A percentile compares a stretch with the other conserved stretches of the same genome.
phyloP scores from a whole-genome alignment of 2,329 filamentous ascomycete species.

The Pyrenophora teres region DNA sequence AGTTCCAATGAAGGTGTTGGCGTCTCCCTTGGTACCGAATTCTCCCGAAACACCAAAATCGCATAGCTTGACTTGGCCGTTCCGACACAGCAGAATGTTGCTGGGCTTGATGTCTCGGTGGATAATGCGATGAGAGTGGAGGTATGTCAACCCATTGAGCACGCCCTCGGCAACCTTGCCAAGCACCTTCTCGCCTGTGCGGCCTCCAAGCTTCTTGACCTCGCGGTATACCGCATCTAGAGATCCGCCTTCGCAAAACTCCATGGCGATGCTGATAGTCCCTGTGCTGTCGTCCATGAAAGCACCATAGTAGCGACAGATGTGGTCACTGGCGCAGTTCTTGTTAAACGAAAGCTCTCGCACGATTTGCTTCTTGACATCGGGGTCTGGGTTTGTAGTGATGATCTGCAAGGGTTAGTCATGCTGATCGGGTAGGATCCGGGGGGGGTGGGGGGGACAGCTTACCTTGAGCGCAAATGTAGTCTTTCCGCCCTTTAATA shows the following conservation, averaged over 20 bases:
- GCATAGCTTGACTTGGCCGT: slow-evolving; percentile 92
- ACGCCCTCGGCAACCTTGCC: slow-evolving; percentile 97
- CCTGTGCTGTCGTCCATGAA: slow-evolving; percentile 96
- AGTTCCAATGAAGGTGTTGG: slow-evolving; percentile 98
- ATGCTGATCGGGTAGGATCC: background rate
- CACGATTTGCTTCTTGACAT: slow-evolving; percentile 97
- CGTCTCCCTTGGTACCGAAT: slow-evolving; percentile 97
- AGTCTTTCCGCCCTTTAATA: slow-evolving; percentile 87
- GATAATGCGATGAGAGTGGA: slow-evolving; percentile 95
- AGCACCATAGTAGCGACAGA: slow-evolving; percentile 95
- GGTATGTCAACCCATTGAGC: slow-evolving; percentile 88
- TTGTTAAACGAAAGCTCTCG: slow-evolving; percentile 98
- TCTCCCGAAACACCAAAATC: slow-evolving; percentile 98
- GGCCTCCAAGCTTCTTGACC: slow-evolving; percentile 90
- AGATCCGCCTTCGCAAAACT: slow-evolving; percentile 96
- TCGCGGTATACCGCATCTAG: slow-evolving; percentile 97
- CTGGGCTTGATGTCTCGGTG: slow-evolving; percentile 98
- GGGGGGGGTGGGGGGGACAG: background rate
- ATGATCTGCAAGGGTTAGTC: slow-evolving; percentile 66
- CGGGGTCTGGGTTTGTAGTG: slow-evolving; percentile 95
- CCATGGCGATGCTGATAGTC: slow-evolving; percentile 98
- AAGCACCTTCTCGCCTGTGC: slow-evolving; percentile 95
- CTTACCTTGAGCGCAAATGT: slow-evolving; percentile 92
- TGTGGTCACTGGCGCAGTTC: slow-evolving; percentile 92
- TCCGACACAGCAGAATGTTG: slow-evolving; percentile 89